These are phyloP conservation scores for Leccinum broughii DNA, from an alignment of 768 basidiomycete species.

Conservation along the genomic window DNA sequence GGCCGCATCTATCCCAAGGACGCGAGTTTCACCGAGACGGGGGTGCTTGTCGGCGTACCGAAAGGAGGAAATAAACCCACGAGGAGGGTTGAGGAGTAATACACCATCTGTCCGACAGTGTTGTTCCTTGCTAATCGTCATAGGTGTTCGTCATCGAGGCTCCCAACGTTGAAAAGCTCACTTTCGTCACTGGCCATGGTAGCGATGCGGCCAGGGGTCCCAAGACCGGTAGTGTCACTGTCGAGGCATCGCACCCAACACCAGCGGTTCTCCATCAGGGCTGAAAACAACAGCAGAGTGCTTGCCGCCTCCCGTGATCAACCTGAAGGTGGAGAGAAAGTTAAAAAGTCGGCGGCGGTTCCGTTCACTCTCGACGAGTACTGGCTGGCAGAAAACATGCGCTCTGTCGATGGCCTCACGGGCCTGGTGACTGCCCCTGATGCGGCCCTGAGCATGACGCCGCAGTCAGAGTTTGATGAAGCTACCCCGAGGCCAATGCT, in stretches of 20 bases:
- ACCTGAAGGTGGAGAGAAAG: not conserved
- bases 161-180: too few relatives aligned
- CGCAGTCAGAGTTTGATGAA: slow-evolving; percentile 20
- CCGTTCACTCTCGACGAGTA: slow-evolving; percentile 48
- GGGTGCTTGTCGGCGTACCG: too few relatives aligned
- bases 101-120: too few relatives aligned
- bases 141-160: too few relatives aligned
- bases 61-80: too few relatives aligned
- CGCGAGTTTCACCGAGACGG: too few relatives aligned
- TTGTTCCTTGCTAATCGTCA: too few relatives aligned
- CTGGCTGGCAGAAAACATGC: slow-evolving; percentile 50
- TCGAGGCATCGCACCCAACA: slow-evolving; percentile 58
- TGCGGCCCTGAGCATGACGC: slow-evolving; percentile 9
- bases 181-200: too few relatives aligned
- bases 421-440: slow-evolving; percentile 39
- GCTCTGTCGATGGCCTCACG: slow-evolving; percentile 62
- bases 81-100: too few relatives aligned
- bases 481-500: slow-evolving; percentile 16
- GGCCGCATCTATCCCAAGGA: too few relatives aligned
- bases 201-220: too few relatives aligned
- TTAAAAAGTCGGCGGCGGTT: not conserved
- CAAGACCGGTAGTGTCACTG: too few relatives aligned
- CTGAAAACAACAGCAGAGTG: slow-evolving; percentile 43
- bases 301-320: slow-evolving; percentile 5
- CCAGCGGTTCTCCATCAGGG: slow-evolving; percentile 38